A percentile compares a stretch with the other conserved stretches of the same genome.
phyloP scores from a whole-genome alignment of 2,329 filamentous ascomycete species.

The Fusarium pilosicola region DNA sequence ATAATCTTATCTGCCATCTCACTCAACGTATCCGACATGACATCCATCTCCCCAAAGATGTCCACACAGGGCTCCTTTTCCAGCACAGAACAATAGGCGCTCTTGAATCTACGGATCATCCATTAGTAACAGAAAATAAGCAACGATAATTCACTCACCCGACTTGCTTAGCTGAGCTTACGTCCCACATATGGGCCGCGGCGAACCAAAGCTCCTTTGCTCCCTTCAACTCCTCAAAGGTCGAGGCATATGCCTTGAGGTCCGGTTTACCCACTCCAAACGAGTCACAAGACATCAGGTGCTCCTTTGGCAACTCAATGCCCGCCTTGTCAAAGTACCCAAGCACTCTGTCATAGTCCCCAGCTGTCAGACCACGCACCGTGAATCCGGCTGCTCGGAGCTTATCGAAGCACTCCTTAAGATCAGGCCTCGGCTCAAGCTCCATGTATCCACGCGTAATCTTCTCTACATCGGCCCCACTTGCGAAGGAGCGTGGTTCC shows the following conservation, averaged over 20 bases:
- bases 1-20: constrained; percentile 36
- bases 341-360: constrained; percentile 23
- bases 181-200: constrained; percentile 37
- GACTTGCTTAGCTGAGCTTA: constrained; percentile 21
- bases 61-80: constrained; percentile 32
- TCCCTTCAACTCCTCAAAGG: constrained; percentile 25
- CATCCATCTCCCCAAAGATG: constrained; percentile 38
- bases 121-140: not conserved
- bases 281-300: constrained; percentile 31
- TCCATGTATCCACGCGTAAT: constrained; percentile 44
- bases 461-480: constrained; percentile 53
- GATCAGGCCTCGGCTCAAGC: constrained; percentile 8
- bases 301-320: constrained; percentile 24
- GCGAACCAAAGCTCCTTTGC: constrained; percentile 34
- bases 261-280: constrained; percentile 34
- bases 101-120: constrained; percentile 11
- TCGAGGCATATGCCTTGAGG: constrained; percentile 33
- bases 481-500: constrained; percentile 54
- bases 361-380: constrained; percentile 29
- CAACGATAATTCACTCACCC: constrained; percentile 3
- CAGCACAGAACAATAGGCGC: constrained; percentile 28
- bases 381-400: constrained; percentile 28
- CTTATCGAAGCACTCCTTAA: constrained; percentile 27
- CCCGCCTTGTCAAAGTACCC: constrained; percentile 31
- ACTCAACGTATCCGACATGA: constrained; percentile 24